A percentile compares a stretch with the other conserved stretches of the same genome.
phyloP scores from a whole-genome alignment of 2,329 filamentous ascomycete species.

The Graphiopsis chlorocephala region DNA sequence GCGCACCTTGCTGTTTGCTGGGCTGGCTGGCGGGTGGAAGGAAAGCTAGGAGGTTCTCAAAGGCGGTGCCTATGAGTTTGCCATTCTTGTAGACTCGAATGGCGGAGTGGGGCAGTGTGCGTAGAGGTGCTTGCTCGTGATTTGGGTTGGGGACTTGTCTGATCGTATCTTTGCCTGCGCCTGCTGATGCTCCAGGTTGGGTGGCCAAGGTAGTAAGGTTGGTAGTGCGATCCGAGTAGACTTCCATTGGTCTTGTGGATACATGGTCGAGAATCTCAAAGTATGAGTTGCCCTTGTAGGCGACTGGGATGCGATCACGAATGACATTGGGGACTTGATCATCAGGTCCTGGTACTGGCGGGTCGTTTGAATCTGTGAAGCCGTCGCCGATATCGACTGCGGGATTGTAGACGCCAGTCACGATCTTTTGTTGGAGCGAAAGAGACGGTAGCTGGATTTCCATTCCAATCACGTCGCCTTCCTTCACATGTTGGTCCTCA shows the following conservation, averaged over 20 bases:
- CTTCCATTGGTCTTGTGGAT: slow-evolving; percentile 81
- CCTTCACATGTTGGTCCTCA: slow-evolving; percentile 69
- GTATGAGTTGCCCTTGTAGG: slow-evolving; percentile 89
- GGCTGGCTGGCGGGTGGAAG: slow-evolving; percentile 83
- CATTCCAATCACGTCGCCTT: slow-evolving; percentile 91
- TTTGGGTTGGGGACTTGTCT: slow-evolving; percentile 67
- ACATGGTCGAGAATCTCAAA: slow-evolving; percentile 93
- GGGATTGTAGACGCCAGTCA: slow-evolving; percentile 83
- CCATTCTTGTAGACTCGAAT: slow-evolving; percentile 96
- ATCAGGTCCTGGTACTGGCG: slow-evolving; percentile 38
- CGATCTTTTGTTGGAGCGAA: slow-evolving; percentile 80
- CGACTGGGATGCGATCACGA: slow-evolving; percentile 89
- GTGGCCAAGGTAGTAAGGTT: slow-evolving; percentile 62
- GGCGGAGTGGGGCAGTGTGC: slow-evolving; percentile 79
- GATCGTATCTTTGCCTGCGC: slow-evolving; percentile 39
- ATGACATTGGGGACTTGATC: slow-evolving; percentile 70
- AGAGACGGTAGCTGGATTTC: slow-evolving; percentile 89
- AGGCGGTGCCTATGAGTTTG: slow-evolving; percentile 77
- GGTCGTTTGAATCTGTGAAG: slow-evolving; percentile 39
- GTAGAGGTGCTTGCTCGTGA: slow-evolving; percentile 70
- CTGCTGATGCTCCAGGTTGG: slow-evolving; percentile 38
- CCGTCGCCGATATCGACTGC: slow-evolving; percentile 67
- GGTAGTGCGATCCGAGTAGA: slow-evolving; percentile 48
- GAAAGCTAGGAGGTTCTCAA: slow-evolving; percentile 84
- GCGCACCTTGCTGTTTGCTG: slow-evolving; percentile 67